Conservation (phyloP, 495 filamentous ascomycete genomes). For the Usnea hakonensis region DNA sequence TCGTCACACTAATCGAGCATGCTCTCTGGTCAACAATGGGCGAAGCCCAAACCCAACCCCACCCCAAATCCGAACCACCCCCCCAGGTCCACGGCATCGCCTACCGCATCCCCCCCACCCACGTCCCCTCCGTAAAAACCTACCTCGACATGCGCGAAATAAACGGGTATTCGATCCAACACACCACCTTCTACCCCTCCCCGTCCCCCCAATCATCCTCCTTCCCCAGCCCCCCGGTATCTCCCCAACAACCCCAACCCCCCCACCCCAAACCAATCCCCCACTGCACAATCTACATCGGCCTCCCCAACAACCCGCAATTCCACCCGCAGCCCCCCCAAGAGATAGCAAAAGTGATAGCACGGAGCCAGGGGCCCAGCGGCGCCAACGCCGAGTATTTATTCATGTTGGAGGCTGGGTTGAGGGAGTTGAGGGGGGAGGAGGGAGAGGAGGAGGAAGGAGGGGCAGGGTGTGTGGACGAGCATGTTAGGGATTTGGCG, state of each 20-base stretch:
- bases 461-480: slow-evolving; percentile 69
- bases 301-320: slow-evolving; percentile 86
- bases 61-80: neutral
- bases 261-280: slow-evolving; percentile 29
- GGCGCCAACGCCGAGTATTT: slow-evolving; percentile 91
- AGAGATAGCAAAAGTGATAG: slow-evolving; percentile 77
- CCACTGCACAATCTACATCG: slow-evolving; percentile 79
- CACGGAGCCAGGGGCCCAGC: slow-evolving; percentile 67
- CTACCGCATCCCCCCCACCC: slow-evolving; percentile 71
- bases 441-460: slow-evolving; percentile 69
- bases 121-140: slow-evolving; percentile 72
- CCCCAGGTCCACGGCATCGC: slow-evolving; percentile 68
- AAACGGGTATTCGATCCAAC: slow-evolving; percentile 88
- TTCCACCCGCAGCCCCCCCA: slow-evolving; percentile 78
- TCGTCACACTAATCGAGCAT: slow-evolving; percentile 84
- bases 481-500: slow-evolving; percentile 60
- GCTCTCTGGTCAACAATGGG: slow-evolving; percentile 70
- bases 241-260: neutral
- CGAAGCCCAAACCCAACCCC: slow-evolving; percentile 50
- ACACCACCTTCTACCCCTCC: slow-evolving; percentile 56
- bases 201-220: neutral
- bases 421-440: slow-evolving; percentile 63
- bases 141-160: slow-evolving; percentile 97
- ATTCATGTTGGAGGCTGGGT: slow-evolving; percentile 66
- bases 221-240: too few relatives aligned